phyloP scores from a whole-genome alignment of 2,329 filamentous ascomycete genomes.

The Metarhizium anisopliae region DNA sequence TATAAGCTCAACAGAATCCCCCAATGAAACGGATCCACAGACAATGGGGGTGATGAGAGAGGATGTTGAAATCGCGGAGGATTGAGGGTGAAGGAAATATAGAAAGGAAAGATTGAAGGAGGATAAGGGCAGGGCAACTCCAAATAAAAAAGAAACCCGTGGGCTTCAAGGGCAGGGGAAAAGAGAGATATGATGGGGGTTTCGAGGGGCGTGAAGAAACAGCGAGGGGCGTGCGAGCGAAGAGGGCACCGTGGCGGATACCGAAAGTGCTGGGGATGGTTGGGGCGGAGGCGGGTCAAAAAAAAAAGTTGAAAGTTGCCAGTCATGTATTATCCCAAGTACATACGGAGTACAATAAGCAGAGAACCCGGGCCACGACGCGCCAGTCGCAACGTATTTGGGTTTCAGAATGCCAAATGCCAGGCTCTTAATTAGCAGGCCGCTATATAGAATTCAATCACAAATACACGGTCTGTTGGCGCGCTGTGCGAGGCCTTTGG shows the following conservation, averaged over 20 bases:
- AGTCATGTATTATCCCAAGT: not conserved
- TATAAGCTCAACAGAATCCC: not conserved
- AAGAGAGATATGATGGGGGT: not conserved
- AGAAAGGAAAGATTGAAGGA: not conserved
- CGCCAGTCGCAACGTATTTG: too few species aligned
- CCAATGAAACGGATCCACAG: not conserved
- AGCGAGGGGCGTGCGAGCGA: not conserved
- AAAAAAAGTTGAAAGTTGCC: not conserved
- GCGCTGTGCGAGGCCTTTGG: too few species aligned
- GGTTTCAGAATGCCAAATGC: too few species aligned
- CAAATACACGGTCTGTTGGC: too few species aligned
- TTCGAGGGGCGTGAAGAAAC: conserved; percentile 1
- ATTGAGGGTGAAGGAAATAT: not conserved
- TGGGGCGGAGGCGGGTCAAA: conserved; percentile 5
- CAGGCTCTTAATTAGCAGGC: too few species aligned
- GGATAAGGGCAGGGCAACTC: not conserved
- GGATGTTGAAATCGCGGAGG: not conserved
- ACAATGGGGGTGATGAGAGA: not conserved
- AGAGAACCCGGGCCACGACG: too few species aligned
- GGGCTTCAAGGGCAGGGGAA: not conserved
- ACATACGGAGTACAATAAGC: too few species aligned
- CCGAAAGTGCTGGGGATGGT: conserved; percentile 7
- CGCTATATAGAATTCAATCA: too few species aligned
- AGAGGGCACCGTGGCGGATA: not conserved
- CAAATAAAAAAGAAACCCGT: not conserved